Evolutionary conservation across 805 yeast species (phyloP).

Genomic region (Kodamaea kakaduensis): DNA sequence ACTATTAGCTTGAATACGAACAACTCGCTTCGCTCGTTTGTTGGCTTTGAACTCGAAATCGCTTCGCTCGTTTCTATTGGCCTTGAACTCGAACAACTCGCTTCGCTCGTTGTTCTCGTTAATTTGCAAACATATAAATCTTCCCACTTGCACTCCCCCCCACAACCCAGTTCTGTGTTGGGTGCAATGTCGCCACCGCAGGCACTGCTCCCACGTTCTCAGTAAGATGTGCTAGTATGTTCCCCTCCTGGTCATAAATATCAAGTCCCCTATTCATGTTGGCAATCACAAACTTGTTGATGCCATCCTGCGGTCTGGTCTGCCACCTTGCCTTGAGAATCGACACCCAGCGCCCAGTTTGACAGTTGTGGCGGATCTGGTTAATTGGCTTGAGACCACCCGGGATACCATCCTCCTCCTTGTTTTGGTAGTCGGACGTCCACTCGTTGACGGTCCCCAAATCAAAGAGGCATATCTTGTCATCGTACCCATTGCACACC

Average conservation of each 20-base stretch:
- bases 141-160: slow-evolving; percentile 97
- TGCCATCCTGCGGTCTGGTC: slow-evolving; percentile 58
- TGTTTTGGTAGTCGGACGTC: slow-evolving; percentile 15
- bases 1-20: no score
- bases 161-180: slow-evolving; percentile 79
- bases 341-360: slow-evolving; percentile 96
- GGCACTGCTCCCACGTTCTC: slow-evolving; percentile 83
- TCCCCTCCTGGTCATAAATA: slow-evolving; percentile 72
- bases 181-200: slow-evolving; percentile 82
- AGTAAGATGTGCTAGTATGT: slow-evolving; percentile 70
- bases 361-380: slow-evolving; percentile 83
- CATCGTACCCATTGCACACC: slow-evolving; percentile 93
- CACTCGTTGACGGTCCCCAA: slow-evolving; percentile 35
- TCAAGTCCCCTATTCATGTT: slow-evolving; percentile 90
- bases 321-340: slow-evolving; percentile 91
- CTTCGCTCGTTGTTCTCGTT: no score
- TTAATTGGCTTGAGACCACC: slow-evolving; percentile 54
- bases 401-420: slow-evolving; percentile 22
- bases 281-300: slow-evolving; percentile 84
- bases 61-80: no score
- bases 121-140: slow-evolving; percentile 62
- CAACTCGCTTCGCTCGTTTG: no score
- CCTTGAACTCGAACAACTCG: no score
- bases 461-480: slow-evolving; percentile 67
- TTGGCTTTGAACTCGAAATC: no score